A percentile compares a stretch with the other conserved stretches of the same genome.
Evolutionary conservation across 352 stramenopile genomes (phyloP).

Genomic region (Aphanomyces astaci): DNA sequence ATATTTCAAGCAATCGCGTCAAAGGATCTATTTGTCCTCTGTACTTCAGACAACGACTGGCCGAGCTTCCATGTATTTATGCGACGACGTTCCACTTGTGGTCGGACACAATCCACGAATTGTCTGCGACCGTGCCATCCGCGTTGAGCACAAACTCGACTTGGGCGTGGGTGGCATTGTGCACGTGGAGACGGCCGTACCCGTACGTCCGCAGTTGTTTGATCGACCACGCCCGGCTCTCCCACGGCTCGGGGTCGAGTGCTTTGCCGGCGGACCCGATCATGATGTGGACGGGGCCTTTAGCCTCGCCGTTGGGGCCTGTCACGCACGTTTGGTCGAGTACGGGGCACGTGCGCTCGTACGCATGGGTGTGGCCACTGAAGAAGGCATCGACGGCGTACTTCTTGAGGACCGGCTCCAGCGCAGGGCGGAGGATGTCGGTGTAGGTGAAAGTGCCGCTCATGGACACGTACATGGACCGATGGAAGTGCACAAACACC

Average conservation of each 20-base stretch:
- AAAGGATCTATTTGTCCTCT: too few relatives aligned
- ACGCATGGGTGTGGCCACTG: slow-evolving; percentile 50
- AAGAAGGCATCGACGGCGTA: slow-evolving; percentile 56
- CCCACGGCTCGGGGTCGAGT: slow-evolving; percentile 32
- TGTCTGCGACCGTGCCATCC: slow-evolving; percentile 30
- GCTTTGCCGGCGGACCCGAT: slow-evolving; percentile 40
- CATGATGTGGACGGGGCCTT: slow-evolving; percentile 45
- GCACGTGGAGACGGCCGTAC: slow-evolving; percentile 48
- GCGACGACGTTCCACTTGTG: slow-evolving; percentile 37
- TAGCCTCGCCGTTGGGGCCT: slow-evolving; percentile 30
- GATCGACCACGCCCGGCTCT: slow-evolving; percentile 26
- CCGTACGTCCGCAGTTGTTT: slow-evolving; percentile 34
- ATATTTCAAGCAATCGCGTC: too few relatives aligned
- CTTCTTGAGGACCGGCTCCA: slow-evolving; percentile 41
- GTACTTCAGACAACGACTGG: too few relatives aligned
- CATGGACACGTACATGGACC: slow-evolving; percentile 50
- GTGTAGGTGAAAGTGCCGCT: slow-evolving; percentile 36
- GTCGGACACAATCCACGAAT: slow-evolving; percentile 32
- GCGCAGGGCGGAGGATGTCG: slow-evolving; percentile 33
- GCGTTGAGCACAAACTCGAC: slow-evolving; percentile 42
- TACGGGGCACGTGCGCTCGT: slow-evolving; percentile 52
- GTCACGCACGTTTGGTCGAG: slow-evolving; percentile 33
- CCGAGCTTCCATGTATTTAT: too few relatives aligned
- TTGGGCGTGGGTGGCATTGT: slow-evolving; percentile 43
- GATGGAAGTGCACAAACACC: slow-evolving; percentile 54